Base-by-base conservation (phyloP, 371 early-diverging fungal species). In the Dipsacomyces acuminosporus region DNA sequence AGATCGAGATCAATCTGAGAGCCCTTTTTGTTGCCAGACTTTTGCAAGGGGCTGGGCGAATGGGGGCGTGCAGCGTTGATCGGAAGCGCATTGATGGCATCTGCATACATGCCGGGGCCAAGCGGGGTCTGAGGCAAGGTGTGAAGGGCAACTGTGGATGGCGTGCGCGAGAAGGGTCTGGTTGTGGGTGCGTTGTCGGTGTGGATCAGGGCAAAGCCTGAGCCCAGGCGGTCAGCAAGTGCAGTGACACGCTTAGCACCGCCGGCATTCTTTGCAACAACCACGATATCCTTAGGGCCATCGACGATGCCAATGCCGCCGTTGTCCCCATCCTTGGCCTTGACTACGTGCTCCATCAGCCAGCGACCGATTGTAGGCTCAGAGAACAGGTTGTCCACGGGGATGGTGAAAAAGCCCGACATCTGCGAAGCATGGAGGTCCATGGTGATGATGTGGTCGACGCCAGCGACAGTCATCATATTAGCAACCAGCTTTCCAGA, bases 401-500 rank as follows among this genome's bases (percentile, higher is more conserved):
- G 98, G 30, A 83, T 80, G 57, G 82, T 85, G 75, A 97, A 98
- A 74, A 97, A 98, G 19, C 98, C 98, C 62, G 95, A 94, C 80
- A 95, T 93, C 76, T 93, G 93, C 21, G 86, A 84, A 22, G 91
- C 89, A 57, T 93, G 93, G 36, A 93, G 74, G 72, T 96, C 96
- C 88, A 97, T 88, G 14, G 98, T 96, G 70, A 97, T 95, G 51
- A 97, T 83, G 74, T 97, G 98, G 77, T 97, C 93, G 11, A 91
- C 94, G 33, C 98, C 98, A 15, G 96, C 87, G 44, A 94, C 93
- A 2, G 82, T 80, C 48, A 97, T 81, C 91, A 97, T 94, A 64
- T 90, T 93, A 41, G 96, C 95, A 33, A 97, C 85, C 64, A 97
- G 77, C 71, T 96, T 95, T 47, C 96, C 95, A 44, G 94, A 87